Percentiles rank a stretch among this genome's conserved stretches.
These are phyloP conservation scores for Coprinellus micaceus DNA, from an alignment of 768 basidiomycete genomes.

Conservation along the genomic window DNA sequence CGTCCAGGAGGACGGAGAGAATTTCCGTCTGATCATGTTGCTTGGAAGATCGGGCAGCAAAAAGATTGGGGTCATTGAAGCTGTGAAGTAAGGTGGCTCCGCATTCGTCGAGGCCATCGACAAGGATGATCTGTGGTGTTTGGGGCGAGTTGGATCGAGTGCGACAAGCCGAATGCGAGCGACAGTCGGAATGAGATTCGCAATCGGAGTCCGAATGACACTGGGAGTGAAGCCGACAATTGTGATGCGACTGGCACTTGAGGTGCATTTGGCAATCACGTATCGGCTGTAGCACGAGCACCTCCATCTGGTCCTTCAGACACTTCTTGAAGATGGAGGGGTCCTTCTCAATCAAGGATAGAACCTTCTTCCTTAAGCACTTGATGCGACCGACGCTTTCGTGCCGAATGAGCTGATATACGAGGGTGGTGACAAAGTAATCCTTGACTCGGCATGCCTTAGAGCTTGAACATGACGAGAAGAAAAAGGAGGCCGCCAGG, in stretches of 20 bases:
- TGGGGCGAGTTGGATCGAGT: not conserved
- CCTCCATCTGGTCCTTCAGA: not conserved
- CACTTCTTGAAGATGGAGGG: not conserved
- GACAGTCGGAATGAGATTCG: not conserved
- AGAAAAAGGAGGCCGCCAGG: not conserved
- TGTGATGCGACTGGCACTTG: too few relatives aligned
- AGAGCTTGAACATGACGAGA: not conserved
- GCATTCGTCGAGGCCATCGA: slow-evolving; percentile 14
- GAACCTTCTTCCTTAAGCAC: not conserved
- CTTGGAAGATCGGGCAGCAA: not conserved
- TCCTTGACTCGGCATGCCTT: not conserved
- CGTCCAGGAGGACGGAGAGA: not conserved
- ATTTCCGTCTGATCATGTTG: not conserved
- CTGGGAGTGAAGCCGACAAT: too few relatives aligned
- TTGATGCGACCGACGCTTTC: not conserved
- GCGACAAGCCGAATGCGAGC: not conserved
- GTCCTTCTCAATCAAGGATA: not conserved
- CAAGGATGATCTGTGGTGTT: not conserved
- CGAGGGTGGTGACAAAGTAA: slow-evolving; percentile 2
- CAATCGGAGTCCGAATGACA: not conserved
- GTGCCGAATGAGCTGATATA: slow-evolving; percentile 1
- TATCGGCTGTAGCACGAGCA: not conserved
- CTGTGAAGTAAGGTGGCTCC: not conserved
- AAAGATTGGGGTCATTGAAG: not conserved
- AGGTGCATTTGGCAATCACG: not conserved